Base-by-base conservation (phyloP, 805 yeast genomes). In the Torulaspora gathmanii region DNA sequence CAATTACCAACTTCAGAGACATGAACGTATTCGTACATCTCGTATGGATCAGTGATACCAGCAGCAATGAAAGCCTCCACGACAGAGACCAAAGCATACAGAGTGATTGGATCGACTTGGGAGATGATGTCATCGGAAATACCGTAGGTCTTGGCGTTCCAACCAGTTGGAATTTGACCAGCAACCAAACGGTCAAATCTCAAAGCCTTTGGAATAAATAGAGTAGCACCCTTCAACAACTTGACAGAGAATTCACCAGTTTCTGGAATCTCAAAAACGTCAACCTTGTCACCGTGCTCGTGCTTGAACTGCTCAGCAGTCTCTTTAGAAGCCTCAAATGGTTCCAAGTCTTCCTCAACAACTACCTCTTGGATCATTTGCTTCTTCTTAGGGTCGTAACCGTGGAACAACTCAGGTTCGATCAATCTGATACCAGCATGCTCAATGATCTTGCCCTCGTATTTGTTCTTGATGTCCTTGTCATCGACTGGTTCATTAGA, bases 1-100 rank as follows among this genome's bases (percentile, higher is more conserved):
- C 98, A 90, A 79, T 91, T 95, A 75, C 99, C 99, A 57, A 93
- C 89, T 72, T 93, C 98, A 37, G 98, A 89, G 46, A 93, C 95
- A 69, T 93, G 99, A 40, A 95, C 95, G 67, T 93, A 95, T 73
- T 91, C 83, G 78, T 93, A 93, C 78, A 95, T 88, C 74, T 93
- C 99, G 68, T 89, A 93, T 53, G 99, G 99, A 68, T 93, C 99
- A 49, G 96, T 88, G 62, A 93, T 74, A 83, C 99, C 99, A 53
- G 97, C 79, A 46, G 91, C 71, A 56, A 93, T 77, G 57, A 93
- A 82, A 2, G 98, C 97, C 74, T 93, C 98, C 47, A 83, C 95
- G 42, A 96, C 93, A 22, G 97, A 78, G 43, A 93, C 99, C 68
- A 93, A 77, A 40, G 87, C 96, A 64, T 74, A 93, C 65, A 93